Evolutionary conservation across 495 filamentous ascomycete species (phyloP).

Genomic region (Sordaria brevicollis): DNA sequence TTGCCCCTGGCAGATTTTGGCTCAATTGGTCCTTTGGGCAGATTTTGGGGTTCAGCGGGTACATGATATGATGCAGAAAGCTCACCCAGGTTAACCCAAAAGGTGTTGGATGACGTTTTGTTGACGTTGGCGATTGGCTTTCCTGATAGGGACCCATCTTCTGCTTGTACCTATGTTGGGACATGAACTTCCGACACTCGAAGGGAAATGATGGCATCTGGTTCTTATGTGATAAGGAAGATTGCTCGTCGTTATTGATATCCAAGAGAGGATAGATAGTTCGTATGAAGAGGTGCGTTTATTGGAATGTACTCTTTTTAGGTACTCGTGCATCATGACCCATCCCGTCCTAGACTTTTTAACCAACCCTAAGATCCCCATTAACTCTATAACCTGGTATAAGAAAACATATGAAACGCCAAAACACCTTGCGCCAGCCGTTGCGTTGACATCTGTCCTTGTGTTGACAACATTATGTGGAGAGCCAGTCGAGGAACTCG

Average conservation of each 20-base stretch:
- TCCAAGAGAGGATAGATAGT: not conserved
- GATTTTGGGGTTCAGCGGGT: not conserved
- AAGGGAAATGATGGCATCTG: not conserved
- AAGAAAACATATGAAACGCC: conserved; percentile 4
- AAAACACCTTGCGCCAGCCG: conserved; percentile 1
- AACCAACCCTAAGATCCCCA: not conserved
- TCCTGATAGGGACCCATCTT: not conserved
- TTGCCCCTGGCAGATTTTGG: not conserved
- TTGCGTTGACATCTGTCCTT: not conserved
- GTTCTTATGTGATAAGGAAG: not conserved
- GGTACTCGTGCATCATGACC: not conserved
- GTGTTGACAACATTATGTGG: conserved; percentile 20
- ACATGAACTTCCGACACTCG: not conserved
- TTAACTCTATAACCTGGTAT: not conserved
- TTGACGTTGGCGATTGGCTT: not conserved
- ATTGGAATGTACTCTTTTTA: not conserved
- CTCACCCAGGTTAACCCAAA: no score
- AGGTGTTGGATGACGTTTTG: not conserved
- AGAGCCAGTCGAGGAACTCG: conserved; percentile 81
- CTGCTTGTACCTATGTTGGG: not conserved
- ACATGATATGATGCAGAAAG: not conserved
- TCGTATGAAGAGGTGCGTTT: not conserved
- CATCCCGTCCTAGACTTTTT: not conserved
- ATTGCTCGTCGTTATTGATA: not conserved
- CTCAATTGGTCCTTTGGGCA: not conserved